These are phyloP conservation scores for Chaetomium tenue DNA, from an alignment of 495 filamentous ascomycete genomes.

Conservation along the genomic window DNA sequence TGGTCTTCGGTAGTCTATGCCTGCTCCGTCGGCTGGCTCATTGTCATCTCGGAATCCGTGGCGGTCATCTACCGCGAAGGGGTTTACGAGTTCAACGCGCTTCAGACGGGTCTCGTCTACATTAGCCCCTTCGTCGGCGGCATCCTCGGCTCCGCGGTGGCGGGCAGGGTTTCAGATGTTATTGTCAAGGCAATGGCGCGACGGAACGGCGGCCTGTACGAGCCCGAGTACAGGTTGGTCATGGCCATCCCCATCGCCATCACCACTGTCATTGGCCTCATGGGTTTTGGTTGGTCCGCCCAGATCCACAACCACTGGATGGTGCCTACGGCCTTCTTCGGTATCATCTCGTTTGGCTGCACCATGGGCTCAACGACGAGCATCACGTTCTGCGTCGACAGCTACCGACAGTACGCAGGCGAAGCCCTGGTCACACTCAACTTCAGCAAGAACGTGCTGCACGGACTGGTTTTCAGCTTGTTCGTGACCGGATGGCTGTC, in stretches of 20 bases:
- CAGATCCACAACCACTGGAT: conserved; percentile 75
- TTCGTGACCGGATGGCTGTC: conserved; percentile 89
- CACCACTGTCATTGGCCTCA: conserved; percentile 78
- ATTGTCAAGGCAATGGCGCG: conserved; percentile 75
- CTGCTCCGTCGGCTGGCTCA: conserved; percentile 91
- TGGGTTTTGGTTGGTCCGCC: conserved; percentile 93
- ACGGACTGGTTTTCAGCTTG: conserved; percentile 84
- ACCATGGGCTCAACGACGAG: conserved; percentile 88
- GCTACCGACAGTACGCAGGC: conserved; percentile 89
- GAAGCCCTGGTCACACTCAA: conserved; percentile 94
- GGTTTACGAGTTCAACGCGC: conserved; percentile 72
- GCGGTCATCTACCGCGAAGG: conserved; percentile 69
- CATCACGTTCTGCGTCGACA: conserved; percentile 93
- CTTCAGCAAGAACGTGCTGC: conserved; percentile 90
- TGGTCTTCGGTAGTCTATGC: conserved; percentile 89
- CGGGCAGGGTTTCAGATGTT: conserved; percentile 83
- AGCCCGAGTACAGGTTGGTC: conserved; percentile 90
- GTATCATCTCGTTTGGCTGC: conserved; percentile 89
- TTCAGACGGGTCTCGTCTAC: conserved; percentile 84
- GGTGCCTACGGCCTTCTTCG: conserved; percentile 91
- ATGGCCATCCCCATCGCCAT: conserved; percentile 84
- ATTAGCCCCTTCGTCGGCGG: conserved; percentile 87
- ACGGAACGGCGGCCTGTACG: conserved; percentile 89
- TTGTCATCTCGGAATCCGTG: conserved; percentile 85
- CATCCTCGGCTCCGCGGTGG: conserved; percentile 83